Evolutionary conservation across 331 rosid species (phyloP), one percentile per base, ranked within the genome.

Genomic region (Dryas integrifolia): DNA sequence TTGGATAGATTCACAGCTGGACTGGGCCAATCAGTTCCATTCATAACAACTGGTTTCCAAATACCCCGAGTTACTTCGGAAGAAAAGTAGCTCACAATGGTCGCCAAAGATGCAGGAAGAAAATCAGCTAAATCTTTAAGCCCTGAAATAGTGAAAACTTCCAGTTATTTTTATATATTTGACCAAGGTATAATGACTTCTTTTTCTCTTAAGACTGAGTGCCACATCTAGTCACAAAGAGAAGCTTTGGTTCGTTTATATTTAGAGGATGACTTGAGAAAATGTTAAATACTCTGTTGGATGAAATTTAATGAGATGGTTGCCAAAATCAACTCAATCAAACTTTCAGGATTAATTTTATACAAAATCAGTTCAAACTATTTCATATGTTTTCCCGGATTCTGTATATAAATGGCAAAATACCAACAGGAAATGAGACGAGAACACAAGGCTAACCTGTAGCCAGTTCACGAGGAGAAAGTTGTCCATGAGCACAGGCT

Each of bases 1-100:
- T 87, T 82, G 70, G 84, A 80, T 64, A 95, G 86, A 79, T 92
- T 95, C 65, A 95, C 97, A 43, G 97, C 97, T 4, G 98, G 99
- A 72, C 99, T 95, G 12, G 99, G 99, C 99, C 99, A 95, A 79
- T 95, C 99, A 3, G 99, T 87, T 84, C 99, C 99, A 65, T 95
- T 95, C 99, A 95, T 95, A 80, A 84, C 89, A 72, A 74, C 99
- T 58, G 93, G 93, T 80, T 92, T 95, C 99, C 98, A 95, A 70
- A 95, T 86, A 51, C 97, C 96, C 10, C 99, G 83, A 70, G 93
- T 88, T 74, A 95, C 99, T 86, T 95, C 99, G 26, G 99, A 90
- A 57, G 96, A 95, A 78, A 95, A 95, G 86, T 95, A 95, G 84
- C 98, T 88, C 77, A 90, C 92, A 59, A 92, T 95, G 78, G 96